Conservation (phyloP, 179 eudicot species). For the Spinacia oleracea region DNA sequence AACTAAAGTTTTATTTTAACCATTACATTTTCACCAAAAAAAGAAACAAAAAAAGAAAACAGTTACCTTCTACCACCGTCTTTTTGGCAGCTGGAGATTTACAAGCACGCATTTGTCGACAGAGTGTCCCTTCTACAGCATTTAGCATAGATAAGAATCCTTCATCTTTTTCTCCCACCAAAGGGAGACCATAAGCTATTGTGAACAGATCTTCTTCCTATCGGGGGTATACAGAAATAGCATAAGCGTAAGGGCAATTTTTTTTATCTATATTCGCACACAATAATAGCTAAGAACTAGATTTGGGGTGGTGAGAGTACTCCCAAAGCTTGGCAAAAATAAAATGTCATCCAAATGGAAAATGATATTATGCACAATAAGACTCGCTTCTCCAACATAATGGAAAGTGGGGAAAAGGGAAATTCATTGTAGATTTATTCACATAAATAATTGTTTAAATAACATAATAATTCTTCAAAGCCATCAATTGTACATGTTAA, state of each 20-base stretch:
- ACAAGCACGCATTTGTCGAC: slow-evolving; percentile 88
- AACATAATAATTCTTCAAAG: not conserved
- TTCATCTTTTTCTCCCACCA: slow-evolving; percentile 87
- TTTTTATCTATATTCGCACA: not conserved
- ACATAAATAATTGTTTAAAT: not conserved
- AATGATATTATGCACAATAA: not conserved
- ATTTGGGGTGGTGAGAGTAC: not conserved
- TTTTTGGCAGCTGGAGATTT: slow-evolving; percentile 68
- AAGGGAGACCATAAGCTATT: slow-evolving; percentile 87
- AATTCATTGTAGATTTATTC: not conserved
- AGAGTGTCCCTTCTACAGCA: slow-evolving; percentile 90
- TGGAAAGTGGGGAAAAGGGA: not conserved
- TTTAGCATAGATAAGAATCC: slow-evolving; percentile 71
- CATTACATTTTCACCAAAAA: too few species aligned
- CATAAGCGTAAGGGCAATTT: not conserved
- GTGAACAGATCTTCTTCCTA: slow-evolving; percentile 94
- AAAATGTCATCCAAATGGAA: not conserved
- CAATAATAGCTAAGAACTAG: not conserved
- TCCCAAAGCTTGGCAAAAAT: not conserved
- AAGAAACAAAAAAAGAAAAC: too few species aligned
- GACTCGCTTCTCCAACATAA: not conserved
- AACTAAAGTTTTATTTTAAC: too few species aligned
- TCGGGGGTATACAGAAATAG: slow-evolving; percentile 20
- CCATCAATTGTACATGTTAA: not conserved
- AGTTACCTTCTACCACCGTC: slow-evolving; percentile 75